Conservation (phyloP, 371 early-diverging fungal species). For the Mortierella sp. region DNA sequence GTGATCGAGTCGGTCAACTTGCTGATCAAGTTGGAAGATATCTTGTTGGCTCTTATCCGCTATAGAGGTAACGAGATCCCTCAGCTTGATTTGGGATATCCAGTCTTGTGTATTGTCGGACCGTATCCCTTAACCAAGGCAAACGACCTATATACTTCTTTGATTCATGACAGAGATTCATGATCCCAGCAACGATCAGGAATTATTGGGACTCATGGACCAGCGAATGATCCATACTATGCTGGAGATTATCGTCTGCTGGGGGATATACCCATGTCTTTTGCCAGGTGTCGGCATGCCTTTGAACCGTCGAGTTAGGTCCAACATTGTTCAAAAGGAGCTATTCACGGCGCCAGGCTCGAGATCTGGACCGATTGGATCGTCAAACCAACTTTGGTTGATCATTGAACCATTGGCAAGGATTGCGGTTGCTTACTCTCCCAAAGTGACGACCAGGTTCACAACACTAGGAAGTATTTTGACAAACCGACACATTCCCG, state of each 20-base stretch:
- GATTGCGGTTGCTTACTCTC: conserved; percentile 26
- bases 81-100: too few species aligned
- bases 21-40: conserved; percentile 20
- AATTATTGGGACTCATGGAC: conserved; percentile 70
- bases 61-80: conserved; percentile 49
- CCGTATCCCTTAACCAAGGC: too few species aligned
- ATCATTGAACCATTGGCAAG: conserved; percentile 42
- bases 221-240: conserved; percentile 71
- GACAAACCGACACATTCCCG: conserved; percentile 65
- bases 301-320: conserved; percentile 64
- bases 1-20: conserved; percentile 29
- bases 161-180: conserved; percentile 20
- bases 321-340: conserved; percentile 54
- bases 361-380: conserved; percentile 6
- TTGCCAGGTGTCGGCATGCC: conserved; percentile 76
- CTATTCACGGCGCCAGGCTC: conserved; percentile 10
- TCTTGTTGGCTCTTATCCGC: conserved; percentile 15
- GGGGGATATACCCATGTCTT: conserved; percentile 77
- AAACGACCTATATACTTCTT: neutral
- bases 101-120: too few species aligned
- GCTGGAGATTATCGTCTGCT: conserved; percentile 71
- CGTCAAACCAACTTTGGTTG: conserved; percentile 27
- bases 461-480: conserved; percentile 71
- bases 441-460: conserved; percentile 44
- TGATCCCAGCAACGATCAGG: conserved; percentile 50